Evolutionary conservation across 331 rosid species (phyloP), one percentile per base, ranked within the genome.

Genomic region (Malus hybrid): DNA sequence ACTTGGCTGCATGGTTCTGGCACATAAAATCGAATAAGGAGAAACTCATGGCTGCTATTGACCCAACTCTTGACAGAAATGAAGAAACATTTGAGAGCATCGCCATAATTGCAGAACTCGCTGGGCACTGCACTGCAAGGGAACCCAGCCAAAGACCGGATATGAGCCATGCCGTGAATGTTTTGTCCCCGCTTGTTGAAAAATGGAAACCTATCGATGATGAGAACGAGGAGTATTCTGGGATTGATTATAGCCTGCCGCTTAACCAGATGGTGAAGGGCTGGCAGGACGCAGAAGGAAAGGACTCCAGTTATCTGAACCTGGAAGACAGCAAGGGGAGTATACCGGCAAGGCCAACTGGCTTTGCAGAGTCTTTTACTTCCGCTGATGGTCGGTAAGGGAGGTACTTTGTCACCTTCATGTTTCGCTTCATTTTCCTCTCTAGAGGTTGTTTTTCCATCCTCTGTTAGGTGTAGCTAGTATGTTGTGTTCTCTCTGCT

Each of bases 1-100:
- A 93, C 89, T 80, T 93, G 66, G 97, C 96, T 6, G 91, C 97
- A 48, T 93, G 98, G 98, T 93, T 93, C 85, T 93, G 97, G 97
- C 84, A 73, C 74, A 91, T 93, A 81, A 93, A 91, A 86, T 91
- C 98, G 4, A 89, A 93, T 69, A 75, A 80, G 83, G 90, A 88
- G 77, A 91, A 88, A 85, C 88, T 93, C 67, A 83, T 82, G 91
- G 87, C 90, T 57, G 98, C 96, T 18, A 84, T 93, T 55, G 98
- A 93, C 63, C 88, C 86, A 19, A 70, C 76, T 55, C 90, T 93
- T 34, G 96, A 90, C 50, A 57, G 65, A 34, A 87, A 87, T 36
- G 98, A 89, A 84, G 98, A 93, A 79, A 90, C 83, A 18, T 87
- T 80, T 10, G 97, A 90, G 69, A 91, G 88, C 85, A 78, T 93